Conservation (phyloP, 2,329 filamentous ascomycete species). For the Cordyceps farinosa region DNA sequence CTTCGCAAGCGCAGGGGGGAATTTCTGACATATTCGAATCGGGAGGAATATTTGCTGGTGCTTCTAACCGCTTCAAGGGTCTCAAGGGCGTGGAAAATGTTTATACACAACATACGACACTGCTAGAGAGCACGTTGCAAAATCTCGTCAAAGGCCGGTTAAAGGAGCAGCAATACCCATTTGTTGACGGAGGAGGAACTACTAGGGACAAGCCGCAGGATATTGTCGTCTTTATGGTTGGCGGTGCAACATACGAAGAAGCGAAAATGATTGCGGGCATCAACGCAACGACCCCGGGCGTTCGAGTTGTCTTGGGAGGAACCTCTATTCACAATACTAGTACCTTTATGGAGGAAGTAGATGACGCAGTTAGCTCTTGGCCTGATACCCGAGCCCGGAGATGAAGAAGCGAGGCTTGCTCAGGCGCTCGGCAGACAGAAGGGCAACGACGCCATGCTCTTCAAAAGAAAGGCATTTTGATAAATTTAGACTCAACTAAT, state of each 20-base stretch:
- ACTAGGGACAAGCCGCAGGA: conserved; percentile 96
- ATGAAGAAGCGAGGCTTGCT: background rate
- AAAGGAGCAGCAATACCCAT: conserved; percentile 84
- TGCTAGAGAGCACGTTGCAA: conserved; percentile 82
- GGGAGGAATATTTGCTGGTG: conserved; percentile 84
- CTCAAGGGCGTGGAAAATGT: conserved; percentile 98
- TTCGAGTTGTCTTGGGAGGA: conserved; percentile 84
- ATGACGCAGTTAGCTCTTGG: conserved; percentile 84
- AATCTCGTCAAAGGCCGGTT: conserved; percentile 89
- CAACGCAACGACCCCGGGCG: conserved; percentile 83
- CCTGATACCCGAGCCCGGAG: conserved; percentile 49
- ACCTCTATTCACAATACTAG: conserved; percentile 85
- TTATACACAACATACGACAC: conserved; percentile 93
- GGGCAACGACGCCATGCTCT: background rate
- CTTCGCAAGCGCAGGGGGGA: conserved; percentile 68
- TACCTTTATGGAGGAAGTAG: conserved; percentile 86
- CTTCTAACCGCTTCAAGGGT: conserved; percentile 84
- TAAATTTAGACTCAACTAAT: background rate
- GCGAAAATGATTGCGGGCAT: conserved; percentile 94
- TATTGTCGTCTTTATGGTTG: conserved; percentile 90
- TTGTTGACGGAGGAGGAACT: conserved; percentile 80
- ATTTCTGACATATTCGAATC: conserved; percentile 92
- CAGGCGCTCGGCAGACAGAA: too few species aligned
- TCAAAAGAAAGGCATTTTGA: background rate
- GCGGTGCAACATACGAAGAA: conserved; percentile 93